Conservation (phyloP, 345 rosid species). For the Eutrema yunnanense region DNA sequence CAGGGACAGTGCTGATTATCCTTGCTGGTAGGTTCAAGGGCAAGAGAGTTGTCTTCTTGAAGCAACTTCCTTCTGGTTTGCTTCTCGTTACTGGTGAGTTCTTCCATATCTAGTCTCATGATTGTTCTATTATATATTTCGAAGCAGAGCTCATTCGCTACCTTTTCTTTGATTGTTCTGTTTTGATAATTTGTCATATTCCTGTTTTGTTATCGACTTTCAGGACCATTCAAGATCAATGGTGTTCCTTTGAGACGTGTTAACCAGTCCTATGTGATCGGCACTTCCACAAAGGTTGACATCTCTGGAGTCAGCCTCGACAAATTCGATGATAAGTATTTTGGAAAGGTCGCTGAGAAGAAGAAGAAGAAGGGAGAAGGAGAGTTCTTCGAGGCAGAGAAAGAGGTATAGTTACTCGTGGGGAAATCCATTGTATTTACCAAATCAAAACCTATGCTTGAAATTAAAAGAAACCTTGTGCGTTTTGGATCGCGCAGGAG, state of each 20-base stretch:
- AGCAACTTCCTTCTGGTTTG: constrained; percentile 83
- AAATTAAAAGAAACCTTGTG: background rate
- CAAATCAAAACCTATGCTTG: background rate
- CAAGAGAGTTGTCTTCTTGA: constrained; percentile 75
- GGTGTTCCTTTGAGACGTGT: constrained; percentile 74
- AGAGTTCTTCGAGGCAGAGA: constrained; percentile 61
- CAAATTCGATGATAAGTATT: constrained; percentile 66
- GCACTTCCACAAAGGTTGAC: constrained; percentile 67
- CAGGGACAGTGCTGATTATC: constrained; percentile 65
- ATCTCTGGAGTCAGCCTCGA: constrained; percentile 57
- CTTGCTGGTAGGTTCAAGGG: constrained; percentile 87
- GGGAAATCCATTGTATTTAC: background rate
- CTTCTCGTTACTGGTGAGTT: constrained; percentile 71
- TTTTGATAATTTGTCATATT: background rate
- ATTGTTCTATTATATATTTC: background rate
- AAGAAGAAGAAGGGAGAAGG: constrained; percentile 70
- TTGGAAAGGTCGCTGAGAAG: constrained; percentile 63
- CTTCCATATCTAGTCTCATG: background rate
- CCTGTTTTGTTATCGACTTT: background rate
- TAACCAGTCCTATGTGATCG: constrained; percentile 58
- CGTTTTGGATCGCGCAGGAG: constrained; percentile 36
- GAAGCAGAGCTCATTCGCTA: background rate
- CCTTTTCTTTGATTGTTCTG: background rate
- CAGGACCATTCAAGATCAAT: constrained; percentile 75
- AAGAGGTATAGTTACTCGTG: constrained; percentile 36